Evolutionary conservation across 2,329 filamentous ascomycete species (phyloP).

Genomic region (Hypoxylon sp.): DNA sequence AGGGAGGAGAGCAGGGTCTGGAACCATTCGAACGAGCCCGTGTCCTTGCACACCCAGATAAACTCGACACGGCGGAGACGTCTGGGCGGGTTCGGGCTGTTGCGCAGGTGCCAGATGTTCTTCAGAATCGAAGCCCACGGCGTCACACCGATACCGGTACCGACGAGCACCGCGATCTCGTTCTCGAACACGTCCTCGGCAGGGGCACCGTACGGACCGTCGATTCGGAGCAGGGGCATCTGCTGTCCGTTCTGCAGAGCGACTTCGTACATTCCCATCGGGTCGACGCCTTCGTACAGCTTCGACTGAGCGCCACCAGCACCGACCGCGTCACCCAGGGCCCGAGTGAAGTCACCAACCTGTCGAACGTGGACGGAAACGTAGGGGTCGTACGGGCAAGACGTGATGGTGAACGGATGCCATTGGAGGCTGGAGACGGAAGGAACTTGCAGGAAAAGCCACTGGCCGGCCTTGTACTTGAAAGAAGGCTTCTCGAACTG

Average conservation of each 20-base stretch:
- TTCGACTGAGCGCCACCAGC: slow-evolving; percentile 87
- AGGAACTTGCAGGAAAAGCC: slow-evolving; percentile 95
- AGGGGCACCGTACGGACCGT: slow-evolving; percentile 95
- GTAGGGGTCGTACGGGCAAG: slow-evolving; percentile 94
- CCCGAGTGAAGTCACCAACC: slow-evolving; percentile 93
- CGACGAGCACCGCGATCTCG: slow-evolving; percentile 85
- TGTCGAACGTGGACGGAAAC: slow-evolving; percentile 94
- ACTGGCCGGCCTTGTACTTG: slow-evolving; percentile 98
- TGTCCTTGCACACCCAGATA: slow-evolving; percentile 98
- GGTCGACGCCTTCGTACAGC: slow-evolving; percentile 89
- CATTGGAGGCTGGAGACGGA: slow-evolving; percentile 89
- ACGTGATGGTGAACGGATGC: slow-evolving; percentile 99
- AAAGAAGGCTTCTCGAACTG: slow-evolving; percentile 97
- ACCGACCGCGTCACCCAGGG: slow-evolving; percentile 95
- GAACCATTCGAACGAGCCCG: slow-evolving; percentile 98
- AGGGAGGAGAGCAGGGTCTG: slow-evolving; percentile 91
- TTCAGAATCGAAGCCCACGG: slow-evolving; percentile 90
- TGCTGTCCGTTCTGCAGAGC: slow-evolving; percentile 90
- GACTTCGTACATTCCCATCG: slow-evolving; percentile 97
- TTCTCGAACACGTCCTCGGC: slow-evolving; percentile 97
- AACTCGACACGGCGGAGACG: slow-evolving; percentile 96
- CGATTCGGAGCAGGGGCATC: slow-evolving; percentile 89
- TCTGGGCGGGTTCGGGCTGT: slow-evolving; percentile 85
- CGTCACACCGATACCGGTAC: slow-evolving; percentile 86
- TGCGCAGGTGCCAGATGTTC: slow-evolving; percentile 97